phyloP scores from a whole-genome alignment of 2,329 filamentous ascomycete species.

The Monosporascus sp. region DNA sequence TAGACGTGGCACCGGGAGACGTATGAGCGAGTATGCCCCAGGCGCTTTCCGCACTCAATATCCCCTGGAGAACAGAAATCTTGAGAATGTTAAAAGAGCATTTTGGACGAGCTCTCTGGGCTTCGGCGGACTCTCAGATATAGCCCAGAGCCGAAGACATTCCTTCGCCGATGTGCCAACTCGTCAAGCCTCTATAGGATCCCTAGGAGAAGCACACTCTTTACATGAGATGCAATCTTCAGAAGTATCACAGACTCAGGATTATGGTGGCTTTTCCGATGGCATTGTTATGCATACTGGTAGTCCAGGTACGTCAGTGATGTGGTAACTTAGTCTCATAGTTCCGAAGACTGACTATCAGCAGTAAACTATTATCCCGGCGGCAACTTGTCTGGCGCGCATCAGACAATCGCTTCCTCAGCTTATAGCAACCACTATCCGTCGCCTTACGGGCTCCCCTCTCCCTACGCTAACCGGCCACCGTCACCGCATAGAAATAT shows the following conservation, averaged over 20 bases:
- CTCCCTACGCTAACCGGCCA: constrained; percentile 44
- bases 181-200: constrained; percentile 59
- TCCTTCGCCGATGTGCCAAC: constrained; percentile 70
- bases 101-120: constrained; percentile 70
- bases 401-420: constrained; percentile 33
- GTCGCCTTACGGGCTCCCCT: constrained; percentile 41
- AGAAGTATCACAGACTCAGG: constrained; percentile 39
- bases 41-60: constrained; percentile 43
- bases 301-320: constrained; percentile 36
- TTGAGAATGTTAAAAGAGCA: constrained; percentile 62
- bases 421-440: constrained; percentile 39
- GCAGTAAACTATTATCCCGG: constrained; percentile 35
- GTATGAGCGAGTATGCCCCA: constrained; percentile 54
- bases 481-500: constrained; percentile 58
- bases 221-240: constrained; percentile 41
- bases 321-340: neutral
- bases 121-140: constrained; percentile 56
- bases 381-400: constrained; percentile 23
- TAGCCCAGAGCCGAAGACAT: constrained; percentile 71
- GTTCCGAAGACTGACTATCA: constrained; percentile 17
- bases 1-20: constrained; percentile 42
- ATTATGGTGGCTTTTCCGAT: constrained; percentile 39
- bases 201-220: constrained; percentile 47
- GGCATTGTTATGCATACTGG: constrained; percentile 30
- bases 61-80: constrained; percentile 55